These are phyloP conservation scores for Verruconis gallopava DNA, from an alignment of 2,329 filamentous ascomycete species.

Conservation along the genomic window DNA sequence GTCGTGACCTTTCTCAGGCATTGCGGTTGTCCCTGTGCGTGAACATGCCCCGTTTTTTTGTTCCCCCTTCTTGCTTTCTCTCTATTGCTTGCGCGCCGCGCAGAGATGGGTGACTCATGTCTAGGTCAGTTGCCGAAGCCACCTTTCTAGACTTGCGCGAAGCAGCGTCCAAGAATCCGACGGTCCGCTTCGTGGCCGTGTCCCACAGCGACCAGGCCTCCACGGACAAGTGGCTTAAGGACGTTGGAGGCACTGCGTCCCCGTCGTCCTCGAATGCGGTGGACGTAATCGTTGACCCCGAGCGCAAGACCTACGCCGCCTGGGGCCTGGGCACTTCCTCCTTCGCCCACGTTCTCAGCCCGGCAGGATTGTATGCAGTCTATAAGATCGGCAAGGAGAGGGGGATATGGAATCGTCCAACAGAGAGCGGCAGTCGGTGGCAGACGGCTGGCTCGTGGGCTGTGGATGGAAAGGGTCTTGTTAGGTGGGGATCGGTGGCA, in stretches of 20 bases:
- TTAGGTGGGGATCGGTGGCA: slow-evolving; percentile 40
- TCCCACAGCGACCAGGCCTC: slow-evolving; percentile 22
- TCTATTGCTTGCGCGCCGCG: not conserved
- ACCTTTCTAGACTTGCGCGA: not conserved
- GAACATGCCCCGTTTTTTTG: too few species aligned
- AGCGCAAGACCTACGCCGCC: slow-evolving; percentile 46
- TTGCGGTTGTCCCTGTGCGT: slow-evolving; percentile 60
- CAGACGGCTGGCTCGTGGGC: slow-evolving; percentile 55
- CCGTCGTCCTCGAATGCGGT: slow-evolving; percentile 43
- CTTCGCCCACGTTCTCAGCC: slow-evolving; percentile 50
- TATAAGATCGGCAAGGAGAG: slow-evolving; percentile 47
- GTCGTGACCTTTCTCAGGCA: slow-evolving; percentile 58
- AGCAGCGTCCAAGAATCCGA: slow-evolving; percentile 16
- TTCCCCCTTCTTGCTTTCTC: too few species aligned
- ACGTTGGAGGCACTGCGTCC: slow-evolving; percentile 38
- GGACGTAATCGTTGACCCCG: slow-evolving; percentile 46
- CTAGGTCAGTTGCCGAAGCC: not conserved
- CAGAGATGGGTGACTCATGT: not conserved
- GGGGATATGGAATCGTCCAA: slow-evolving; percentile 52
- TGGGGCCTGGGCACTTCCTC: slow-evolving; percentile 53
- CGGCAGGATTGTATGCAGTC: slow-evolving; percentile 43
- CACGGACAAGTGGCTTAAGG: slow-evolving; percentile 22
- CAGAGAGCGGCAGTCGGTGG: slow-evolving; percentile 55
- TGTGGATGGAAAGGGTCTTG: slow-evolving; percentile 38
- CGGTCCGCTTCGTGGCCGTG: slow-evolving; percentile 22